Base-by-base conservation (phyloP, 2,329 filamentous ascomycete genomes). In the Dryadomyces sulphureus region DNA sequence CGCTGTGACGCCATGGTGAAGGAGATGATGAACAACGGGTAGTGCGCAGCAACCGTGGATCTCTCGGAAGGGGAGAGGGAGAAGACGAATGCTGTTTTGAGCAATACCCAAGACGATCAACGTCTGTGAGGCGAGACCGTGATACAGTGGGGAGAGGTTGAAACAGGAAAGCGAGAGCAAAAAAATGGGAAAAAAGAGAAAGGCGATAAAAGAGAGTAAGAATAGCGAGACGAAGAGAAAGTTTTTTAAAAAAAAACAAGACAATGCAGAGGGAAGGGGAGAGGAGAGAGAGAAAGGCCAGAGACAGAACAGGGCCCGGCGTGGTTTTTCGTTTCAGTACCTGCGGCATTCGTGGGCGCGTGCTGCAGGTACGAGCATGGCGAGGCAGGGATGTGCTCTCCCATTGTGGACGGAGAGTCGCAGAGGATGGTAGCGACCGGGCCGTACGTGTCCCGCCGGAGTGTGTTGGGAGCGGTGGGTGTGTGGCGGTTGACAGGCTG, bases 111-210 rank as follows among this genome's bases (percentile, higher is more conserved):
- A 44, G 45, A 53, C 50, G 46, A 55, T 58, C 54, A 56, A 55
- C 50, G 56, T 53, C 50, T 56, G 57, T 58, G 60, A 57, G 55
- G 56, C 54, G 54, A 52, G 51, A 48, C 56, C n/a, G 58, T 60
- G 62, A 65, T 53, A 63, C 62, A 58, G 21, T 27, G 16, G 34
- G 8, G 22, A 16, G n/a, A 20, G 17, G n/a, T 6, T 39, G 38
- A 22, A 17, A 39, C 11, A 17, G 27, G 27, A 36, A 19, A 35
- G 32, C 7, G 22, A 14, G 30, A 36, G 20, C 9, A 38, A 21
- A 17, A 25, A 20, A 7, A 11, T 11, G 20, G 12, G 17, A 16
- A 25, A 16, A 16, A 25, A 25, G n/a, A 19, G n/a, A 27, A 36
- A 14, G 16, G 14, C 3, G n/a, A 27, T 4, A 24, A 1, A 19